phyloP scores from a whole-genome alignment of 805 yeast species.

The Candida dendrica region DNA sequence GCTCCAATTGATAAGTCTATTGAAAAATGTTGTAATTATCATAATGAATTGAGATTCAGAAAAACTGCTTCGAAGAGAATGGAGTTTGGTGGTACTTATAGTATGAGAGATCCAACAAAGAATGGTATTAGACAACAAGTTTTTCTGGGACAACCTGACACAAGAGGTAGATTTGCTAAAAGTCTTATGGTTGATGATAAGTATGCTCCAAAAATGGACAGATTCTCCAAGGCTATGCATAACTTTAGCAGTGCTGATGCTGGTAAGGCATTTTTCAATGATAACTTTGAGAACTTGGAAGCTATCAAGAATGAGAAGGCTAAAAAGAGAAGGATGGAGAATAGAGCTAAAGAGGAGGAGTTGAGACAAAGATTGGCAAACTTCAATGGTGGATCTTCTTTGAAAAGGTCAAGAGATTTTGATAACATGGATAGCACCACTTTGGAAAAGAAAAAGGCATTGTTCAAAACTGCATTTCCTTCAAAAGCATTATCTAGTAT shows the following conservation, averaged over 20 bases:
- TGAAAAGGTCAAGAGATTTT: slow-evolving; percentile 14
- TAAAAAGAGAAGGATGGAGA: slow-evolving; percentile 30
- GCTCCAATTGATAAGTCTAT: slow-evolving; percentile 50
- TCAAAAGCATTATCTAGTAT: slow-evolving; percentile 30
- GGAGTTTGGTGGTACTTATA: slow-evolving; percentile 62
- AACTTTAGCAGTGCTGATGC: slow-evolving; percentile 35
- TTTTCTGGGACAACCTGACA: slow-evolving; percentile 27
- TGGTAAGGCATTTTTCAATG: slow-evolving; percentile 45
- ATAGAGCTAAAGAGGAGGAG: slow-evolving; percentile 27
- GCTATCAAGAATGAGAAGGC: slow-evolving; percentile 30
- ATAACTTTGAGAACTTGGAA: slow-evolving; percentile 41
- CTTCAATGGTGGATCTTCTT: slow-evolving; percentile 17
- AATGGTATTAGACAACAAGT: slow-evolving; percentile 36
- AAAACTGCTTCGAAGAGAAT: slow-evolving; percentile 55
- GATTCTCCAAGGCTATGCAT: slow-evolving; percentile 15
- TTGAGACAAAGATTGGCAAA: slow-evolving; percentile 24
- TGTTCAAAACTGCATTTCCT: slow-evolving; percentile 32
- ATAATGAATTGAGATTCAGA: slow-evolving; percentile 50
- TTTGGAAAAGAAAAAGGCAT: slow-evolving; percentile 19
- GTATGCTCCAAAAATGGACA: slow-evolving; percentile 17
- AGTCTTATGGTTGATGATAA: slow-evolving; percentile 20
- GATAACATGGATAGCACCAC: slow-evolving; percentile 12
- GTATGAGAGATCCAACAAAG: slow-evolving; percentile 49
- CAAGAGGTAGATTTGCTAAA: slow-evolving; percentile 19
- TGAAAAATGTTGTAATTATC: slow-evolving; percentile 62